Evolutionary conservation across 768 basidiomycete genomes (phyloP).

Genomic region (Russula virescens): DNA sequence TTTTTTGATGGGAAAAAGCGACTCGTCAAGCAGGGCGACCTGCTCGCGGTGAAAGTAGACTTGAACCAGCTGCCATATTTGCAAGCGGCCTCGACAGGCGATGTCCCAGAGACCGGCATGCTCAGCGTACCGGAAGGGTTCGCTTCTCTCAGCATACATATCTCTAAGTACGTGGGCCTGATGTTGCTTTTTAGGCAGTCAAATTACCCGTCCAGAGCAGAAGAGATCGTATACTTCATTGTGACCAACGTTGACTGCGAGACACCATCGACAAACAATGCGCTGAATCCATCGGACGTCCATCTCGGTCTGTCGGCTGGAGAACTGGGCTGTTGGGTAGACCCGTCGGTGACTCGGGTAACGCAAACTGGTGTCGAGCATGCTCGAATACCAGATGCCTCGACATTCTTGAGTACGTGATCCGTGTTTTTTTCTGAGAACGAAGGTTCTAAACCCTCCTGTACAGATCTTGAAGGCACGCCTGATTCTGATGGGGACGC

Average conservation of each 20-base stretch:
- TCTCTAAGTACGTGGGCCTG: neutral
- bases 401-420: constrained; percentile 47
- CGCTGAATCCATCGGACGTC: constrained; percentile 36
- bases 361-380: constrained; percentile 76
- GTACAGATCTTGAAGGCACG: neutral
- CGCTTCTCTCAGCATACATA: neutral
- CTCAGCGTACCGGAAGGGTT: constrained; percentile 8
- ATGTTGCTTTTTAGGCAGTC: constrained; percentile 2
- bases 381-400: constrained; percentile 49
- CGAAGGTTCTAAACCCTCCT: neutral
- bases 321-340: constrained; percentile 82
- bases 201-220: constrained; percentile 23
- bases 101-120: constrained; percentile 2
- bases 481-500: neutral
- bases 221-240: constrained; percentile 66
- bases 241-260: constrained; percentile 73
- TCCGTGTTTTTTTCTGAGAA: neutral
- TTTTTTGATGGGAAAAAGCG: constrained; percentile 53
- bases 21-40: constrained; percentile 67
- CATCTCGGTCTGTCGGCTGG: constrained; percentile 54
- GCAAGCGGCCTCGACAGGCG: constrained; percentile 1
- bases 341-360: constrained; percentile 65
- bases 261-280: constrained; percentile 37
- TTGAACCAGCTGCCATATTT: constrained; percentile 36
- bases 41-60: constrained; percentile 61